phyloP scores from a whole-genome alignment of 2,329 filamentous ascomycete species.

The Trichoderma sp. region DNA sequence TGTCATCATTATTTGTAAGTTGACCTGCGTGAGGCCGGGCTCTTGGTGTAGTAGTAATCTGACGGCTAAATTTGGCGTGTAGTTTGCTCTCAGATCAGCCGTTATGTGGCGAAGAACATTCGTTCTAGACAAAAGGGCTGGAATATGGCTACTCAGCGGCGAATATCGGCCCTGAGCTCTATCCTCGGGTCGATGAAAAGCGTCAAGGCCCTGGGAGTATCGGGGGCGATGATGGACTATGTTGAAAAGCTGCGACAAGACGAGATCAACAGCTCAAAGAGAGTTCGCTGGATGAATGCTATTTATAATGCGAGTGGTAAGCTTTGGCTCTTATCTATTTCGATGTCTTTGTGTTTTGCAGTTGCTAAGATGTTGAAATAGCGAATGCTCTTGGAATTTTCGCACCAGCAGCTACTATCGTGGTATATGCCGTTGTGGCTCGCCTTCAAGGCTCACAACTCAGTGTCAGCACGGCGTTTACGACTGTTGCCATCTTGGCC shows the following conservation, averaged over 20 bases:
- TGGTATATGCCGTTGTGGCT: slow-evolving; percentile 37
- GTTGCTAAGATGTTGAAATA: slow-evolving; percentile 15
- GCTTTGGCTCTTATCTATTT: neutral
- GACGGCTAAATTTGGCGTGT: neutral
- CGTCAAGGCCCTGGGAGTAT: slow-evolving; percentile 44
- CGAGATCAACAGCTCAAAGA: slow-evolving; percentile 35
- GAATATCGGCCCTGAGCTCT: slow-evolving; percentile 39
- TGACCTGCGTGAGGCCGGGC: neutral
- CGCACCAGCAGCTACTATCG: slow-evolving; percentile 40
- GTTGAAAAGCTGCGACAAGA: slow-evolving; percentile 32
- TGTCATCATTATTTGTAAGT: slow-evolving; percentile 44
- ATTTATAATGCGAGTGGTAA: slow-evolving; percentile 44
- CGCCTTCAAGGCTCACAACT: slow-evolving; percentile 27
- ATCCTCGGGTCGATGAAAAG: slow-evolving; percentile 41
- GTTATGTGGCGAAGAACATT: slow-evolving; percentile 42
- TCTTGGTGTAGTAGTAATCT: neutral
- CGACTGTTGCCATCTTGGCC: slow-evolving; percentile 40
- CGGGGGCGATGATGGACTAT: slow-evolving; percentile 23
- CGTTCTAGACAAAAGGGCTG: slow-evolving; percentile 40
- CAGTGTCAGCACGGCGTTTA: slow-evolving; percentile 42
- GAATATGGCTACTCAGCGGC: slow-evolving; percentile 44
- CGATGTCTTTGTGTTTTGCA: neutral
- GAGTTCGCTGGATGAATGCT: slow-evolving; percentile 43
- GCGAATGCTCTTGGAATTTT: slow-evolving; percentile 47
- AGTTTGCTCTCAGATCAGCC: slow-evolving; percentile 46